Conservation (phyloP, 164 flowering plant genomes). For the Chloranthus sessilifolius region DNA sequence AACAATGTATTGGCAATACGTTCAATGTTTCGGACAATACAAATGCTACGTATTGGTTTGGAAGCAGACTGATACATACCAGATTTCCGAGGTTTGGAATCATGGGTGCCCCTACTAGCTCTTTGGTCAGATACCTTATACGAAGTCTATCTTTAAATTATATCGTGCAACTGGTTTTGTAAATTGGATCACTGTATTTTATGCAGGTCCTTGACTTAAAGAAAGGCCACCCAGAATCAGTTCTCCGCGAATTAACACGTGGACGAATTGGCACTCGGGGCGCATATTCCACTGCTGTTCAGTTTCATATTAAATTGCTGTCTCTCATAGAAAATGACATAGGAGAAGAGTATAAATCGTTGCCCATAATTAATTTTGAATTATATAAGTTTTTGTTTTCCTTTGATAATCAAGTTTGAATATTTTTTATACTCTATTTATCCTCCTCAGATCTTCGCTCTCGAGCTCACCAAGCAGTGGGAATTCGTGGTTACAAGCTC, state of each 20-base stretch:
- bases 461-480: slow-evolving; percentile 24
- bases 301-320: slow-evolving; percentile 49
- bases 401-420: neutral
- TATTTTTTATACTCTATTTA: slow-evolving; percentile 2
- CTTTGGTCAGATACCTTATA: no score
- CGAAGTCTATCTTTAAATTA: no score
- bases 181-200: neutral
- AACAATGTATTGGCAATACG: no score
- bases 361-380: neutral
- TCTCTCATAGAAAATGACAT: slow-evolving; percentile 41
- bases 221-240: slow-evolving; percentile 56
- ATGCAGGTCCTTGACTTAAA: slow-evolving; percentile 54
- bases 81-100: no score
- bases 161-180: no score
- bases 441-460: slow-evolving; percentile 39
- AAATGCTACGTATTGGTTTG: no score
- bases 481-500: slow-evolving; percentile 54
- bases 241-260: slow-evolving; percentile 51
- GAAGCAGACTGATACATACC: no score
- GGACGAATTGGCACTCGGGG: slow-evolving; percentile 36
- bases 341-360: slow-evolving; percentile 42
- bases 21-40: no score
- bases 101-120: no score
- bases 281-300: slow-evolving; percentile 33
- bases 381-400: neutral